Base-by-base conservation (phyloP, 495 filamentous ascomycete species). In the Daldinia vernicosa region DNA sequence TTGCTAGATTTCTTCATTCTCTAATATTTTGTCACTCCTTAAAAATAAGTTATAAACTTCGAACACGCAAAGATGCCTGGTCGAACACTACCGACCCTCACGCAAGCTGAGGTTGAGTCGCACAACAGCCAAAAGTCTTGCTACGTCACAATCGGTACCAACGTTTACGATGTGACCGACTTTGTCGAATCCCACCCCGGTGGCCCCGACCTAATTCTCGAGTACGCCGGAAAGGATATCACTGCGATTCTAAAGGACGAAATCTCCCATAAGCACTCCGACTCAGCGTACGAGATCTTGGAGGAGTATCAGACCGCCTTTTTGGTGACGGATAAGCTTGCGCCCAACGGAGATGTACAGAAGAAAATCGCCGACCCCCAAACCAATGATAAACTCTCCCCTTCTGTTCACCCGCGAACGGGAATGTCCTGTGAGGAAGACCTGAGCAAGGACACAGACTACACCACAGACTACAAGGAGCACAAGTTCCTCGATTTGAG, bases 401-500 rank as follows among this genome's bases (percentile, higher is more conserved):
- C 70, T 27, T 27, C 22, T 17, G 80, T 93, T 5, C 93, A 91
- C 73, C 86, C 86, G n/a, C 83, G 85, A 27, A 98, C 94, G 4
- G 93, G 93, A 72, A 90, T 98, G 89, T 91, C 92, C 33, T 88
- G 84, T 40, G 95, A 87, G 69, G 95, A 95, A 71, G 95, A 98
- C 69, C 79, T 98, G 63, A 92, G 87, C 53, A 89, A 91, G 75
- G 92, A 95, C 32, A 98, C 96, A 2, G 93, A 99, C 74, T 77
- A 84, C 62, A 74, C 62, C 27, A 77, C 79, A 28, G 96, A 99
- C 77, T 98, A 90, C 80, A 88, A 90, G 77, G 90, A 84, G 30
- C 90, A 97, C 86, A 94, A 94, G 78, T 99, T 99, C 77, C 83
- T 99, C 62, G 95, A 99, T 80, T 84, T 99, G 53, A 91, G 87